phyloP scores from a whole-genome alignment of 2,329 filamentous ascomycete genomes.

The Fusarium nodosum region DNA sequence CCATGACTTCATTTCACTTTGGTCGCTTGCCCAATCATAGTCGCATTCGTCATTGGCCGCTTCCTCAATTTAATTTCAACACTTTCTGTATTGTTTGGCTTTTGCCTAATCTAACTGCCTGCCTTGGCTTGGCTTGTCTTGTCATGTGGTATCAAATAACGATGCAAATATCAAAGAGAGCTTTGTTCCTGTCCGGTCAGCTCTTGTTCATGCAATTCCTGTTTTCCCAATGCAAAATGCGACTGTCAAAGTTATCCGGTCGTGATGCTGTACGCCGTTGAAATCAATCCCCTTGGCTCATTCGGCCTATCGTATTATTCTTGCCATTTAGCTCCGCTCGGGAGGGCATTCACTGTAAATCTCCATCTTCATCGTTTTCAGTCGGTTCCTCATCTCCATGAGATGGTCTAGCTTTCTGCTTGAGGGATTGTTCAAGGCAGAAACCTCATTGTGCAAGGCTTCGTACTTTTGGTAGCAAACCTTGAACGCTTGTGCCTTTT shows the following conservation, averaged over 20 bases:
- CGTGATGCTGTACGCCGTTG: slow-evolving; percentile 47
- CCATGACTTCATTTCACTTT: neutral
- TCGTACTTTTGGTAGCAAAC: slow-evolving; percentile 69
- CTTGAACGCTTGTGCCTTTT: slow-evolving; percentile 69
- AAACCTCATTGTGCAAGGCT: slow-evolving; percentile 68
- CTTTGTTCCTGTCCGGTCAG: slow-evolving; percentile 39
- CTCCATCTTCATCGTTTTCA: slow-evolving; percentile 70
- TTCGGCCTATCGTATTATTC: slow-evolving; percentile 37
- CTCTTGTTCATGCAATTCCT: slow-evolving; percentile 47
- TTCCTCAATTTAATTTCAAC: slow-evolving; percentile 31
- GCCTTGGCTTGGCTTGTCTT: slow-evolving; percentile 30
- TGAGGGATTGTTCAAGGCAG: slow-evolving; percentile 63
- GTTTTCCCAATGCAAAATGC: slow-evolving; percentile 44
- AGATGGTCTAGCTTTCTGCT: slow-evolving; percentile 65
- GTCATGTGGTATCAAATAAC: slow-evolving; percentile 49
- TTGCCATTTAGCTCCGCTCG: slow-evolving; percentile 44
- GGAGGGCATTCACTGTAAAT: slow-evolving; percentile 65
- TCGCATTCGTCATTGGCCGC: slow-evolving; percentile 13
- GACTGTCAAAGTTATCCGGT: slow-evolving; percentile 48
- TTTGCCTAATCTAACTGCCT: slow-evolving; percentile 37
- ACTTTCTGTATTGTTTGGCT: slow-evolving; percentile 46
- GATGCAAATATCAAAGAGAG: slow-evolving; percentile 47
- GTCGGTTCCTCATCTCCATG: slow-evolving; percentile 66
- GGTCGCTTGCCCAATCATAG: neutral
- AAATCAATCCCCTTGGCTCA: slow-evolving; percentile 27